Evolutionary conservation across 805 yeast genomes (phyloP), one percentile per base, ranked within the genome.

Genomic region (Candida quercuum): DNA sequence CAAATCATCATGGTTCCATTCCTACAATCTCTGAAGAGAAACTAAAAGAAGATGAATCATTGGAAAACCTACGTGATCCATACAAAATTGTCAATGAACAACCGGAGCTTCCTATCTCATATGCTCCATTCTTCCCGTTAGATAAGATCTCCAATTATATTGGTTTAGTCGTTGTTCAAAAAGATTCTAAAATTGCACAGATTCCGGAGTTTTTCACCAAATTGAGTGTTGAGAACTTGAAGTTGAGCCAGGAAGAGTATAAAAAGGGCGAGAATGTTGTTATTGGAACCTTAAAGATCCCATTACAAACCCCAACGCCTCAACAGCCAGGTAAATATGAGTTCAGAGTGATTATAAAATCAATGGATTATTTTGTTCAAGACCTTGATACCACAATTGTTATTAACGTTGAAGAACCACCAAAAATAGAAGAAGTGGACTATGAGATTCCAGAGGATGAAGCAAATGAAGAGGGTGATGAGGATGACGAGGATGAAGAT

Each of bases 171-270:
- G 66, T 76, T 23, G 66, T 74, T 37, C 96, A 86, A 59, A 78
- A 78, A 48, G 98, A 91, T 60, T 78, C 76, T 42, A 86, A 84
- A 58, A 64, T 93, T 32, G 74, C 81, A 17, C 96, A 89, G 46
- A 66, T 75, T 9, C 86, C 86, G 4, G 66, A 69, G 17, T 60
- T 60, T 33, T 53, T 84, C 47, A 69, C 70, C 31, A 65, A 73
- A 43, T 63, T 71, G 21, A 80, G 76, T 40, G 60, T 76, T 36
- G 61, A 70, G 28, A 85, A 86, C 57, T 62, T 84, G 49, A 55
- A 56, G 18, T 60, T 80, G 37, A 49, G 73, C 5, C 75, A 69
- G 39, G 78, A 75, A 37, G 69, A 75, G 45, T 78, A 49, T 38
- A 53, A 64, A 22, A 38, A 45, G 11, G 54, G 50, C 22, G 47